Conservation (phyloP, 1,139 yeast species). For the Petasospora rhodanensis region DNA sequence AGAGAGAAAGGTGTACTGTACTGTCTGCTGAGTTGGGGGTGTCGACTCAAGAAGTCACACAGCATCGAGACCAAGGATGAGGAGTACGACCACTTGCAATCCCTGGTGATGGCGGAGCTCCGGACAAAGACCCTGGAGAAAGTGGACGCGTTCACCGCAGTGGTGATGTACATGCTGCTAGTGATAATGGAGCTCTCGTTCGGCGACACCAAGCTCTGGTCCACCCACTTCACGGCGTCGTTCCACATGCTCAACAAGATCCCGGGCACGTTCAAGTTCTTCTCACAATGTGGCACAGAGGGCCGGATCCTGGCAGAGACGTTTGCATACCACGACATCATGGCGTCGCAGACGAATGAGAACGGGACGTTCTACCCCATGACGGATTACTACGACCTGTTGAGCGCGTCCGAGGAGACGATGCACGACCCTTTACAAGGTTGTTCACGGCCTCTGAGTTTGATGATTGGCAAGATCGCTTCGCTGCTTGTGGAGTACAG, state of each 20-base stretch:
- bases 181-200: slow-evolving; percentile 34
- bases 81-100: slow-evolving; percentile 14
- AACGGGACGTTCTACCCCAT: slow-evolving; percentile 29
- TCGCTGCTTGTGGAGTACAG: slow-evolving; percentile 23
- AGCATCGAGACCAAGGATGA: slow-evolving; percentile 23
- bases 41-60: slow-evolving; percentile 21
- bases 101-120: slow-evolving; percentile 13
- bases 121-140: slow-evolving; percentile 2
- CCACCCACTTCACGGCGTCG: slow-evolving; percentile 29
- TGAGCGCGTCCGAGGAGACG: slow-evolving; percentile 4
- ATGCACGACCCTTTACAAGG: slow-evolving; percentile 25
- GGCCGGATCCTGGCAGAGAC: slow-evolving; percentile 24
- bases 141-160: slow-evolving; percentile 27
- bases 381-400: slow-evolving; percentile 18
- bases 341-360: slow-evolving; percentile 30
- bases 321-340: slow-evolving; percentile 29
- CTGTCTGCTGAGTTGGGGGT: slow-evolving; percentile 33
- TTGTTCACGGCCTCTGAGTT: slow-evolving; percentile 21
- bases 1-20: slow-evolving; percentile 29
- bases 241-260: slow-evolving; percentile 31
- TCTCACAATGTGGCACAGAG: slow-evolving; percentile 26
- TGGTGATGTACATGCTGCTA: slow-evolving; percentile 31
- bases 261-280: slow-evolving; percentile 29
- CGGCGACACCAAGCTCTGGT: slow-evolving; percentile 35
- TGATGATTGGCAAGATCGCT: slow-evolving; percentile 23